Conservation (phyloP, 1,284 basidiomycete species). For the Ustilago nuda region DNA sequence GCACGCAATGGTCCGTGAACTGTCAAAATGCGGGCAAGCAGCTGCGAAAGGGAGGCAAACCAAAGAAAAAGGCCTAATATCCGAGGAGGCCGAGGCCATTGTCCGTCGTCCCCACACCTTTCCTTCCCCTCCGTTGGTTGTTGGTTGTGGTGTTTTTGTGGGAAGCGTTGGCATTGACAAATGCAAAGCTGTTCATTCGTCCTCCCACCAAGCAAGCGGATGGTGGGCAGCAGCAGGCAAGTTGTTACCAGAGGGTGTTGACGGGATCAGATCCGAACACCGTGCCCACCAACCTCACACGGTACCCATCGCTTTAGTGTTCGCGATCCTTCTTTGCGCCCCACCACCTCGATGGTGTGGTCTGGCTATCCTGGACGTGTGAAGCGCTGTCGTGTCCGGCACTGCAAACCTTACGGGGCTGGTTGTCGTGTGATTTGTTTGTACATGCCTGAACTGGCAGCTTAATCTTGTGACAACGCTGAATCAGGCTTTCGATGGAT, state of each 20-base stretch:
- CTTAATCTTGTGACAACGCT: neutral
- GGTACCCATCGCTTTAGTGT: neutral
- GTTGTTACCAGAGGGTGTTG: neutral
- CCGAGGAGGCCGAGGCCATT: conserved; percentile 37
- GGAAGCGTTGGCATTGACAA: neutral
- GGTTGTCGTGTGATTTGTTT: conserved; percentile 7
- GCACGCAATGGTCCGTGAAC: neutral
- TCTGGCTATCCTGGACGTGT: neutral
- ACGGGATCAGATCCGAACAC: conserved; percentile 28
- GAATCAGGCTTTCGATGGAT: neutral
- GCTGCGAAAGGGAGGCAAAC: neutral
- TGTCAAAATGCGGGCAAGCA: conserved; percentile 24
- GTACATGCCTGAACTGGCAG: neutral
- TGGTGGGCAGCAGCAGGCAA: neutral
- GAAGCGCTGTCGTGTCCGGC: neutral
- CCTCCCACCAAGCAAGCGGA: neutral
- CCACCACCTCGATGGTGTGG: neutral
- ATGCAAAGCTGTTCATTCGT: conserved; percentile 19
- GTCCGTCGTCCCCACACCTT: conserved; percentile 16
- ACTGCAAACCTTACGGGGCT: neutral
- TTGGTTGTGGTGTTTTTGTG: neutral
- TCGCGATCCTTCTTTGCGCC: neutral
- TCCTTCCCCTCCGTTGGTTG: neutral
- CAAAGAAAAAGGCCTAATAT: conserved; percentile 30
- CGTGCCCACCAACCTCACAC: neutral